phyloP scores from a whole-genome alignment of 2,329 filamentous ascomycete genomes.

The Ophiocordyceps australis region DNA sequence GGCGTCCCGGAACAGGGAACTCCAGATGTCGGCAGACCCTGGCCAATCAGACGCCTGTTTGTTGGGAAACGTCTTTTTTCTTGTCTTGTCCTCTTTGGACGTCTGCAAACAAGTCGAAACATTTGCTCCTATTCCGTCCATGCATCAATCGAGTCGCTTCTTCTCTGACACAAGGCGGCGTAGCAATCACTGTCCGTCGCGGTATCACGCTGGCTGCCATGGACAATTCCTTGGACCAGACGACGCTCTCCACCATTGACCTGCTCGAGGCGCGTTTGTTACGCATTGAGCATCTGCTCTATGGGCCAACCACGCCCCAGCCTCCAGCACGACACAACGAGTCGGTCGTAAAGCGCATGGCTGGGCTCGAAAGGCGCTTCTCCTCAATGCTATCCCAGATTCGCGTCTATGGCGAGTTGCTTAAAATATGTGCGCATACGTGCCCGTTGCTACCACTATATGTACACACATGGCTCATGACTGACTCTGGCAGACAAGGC shows the following conservation, averaged over 20 bases:
- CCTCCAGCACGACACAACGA: constrained; percentile 14
- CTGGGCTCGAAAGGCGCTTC: constrained; percentile 35
- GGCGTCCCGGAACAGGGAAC: no score
- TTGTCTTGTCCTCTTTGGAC: no score
- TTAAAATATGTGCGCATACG: constrained; percentile 36
- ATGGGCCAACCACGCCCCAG: constrained; percentile 21
- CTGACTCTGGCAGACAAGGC: constrained; percentile 23
- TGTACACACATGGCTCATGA: neutral
- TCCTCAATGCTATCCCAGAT: constrained; percentile 27
- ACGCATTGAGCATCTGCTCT: constrained; percentile 39
- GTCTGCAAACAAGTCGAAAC: no score
- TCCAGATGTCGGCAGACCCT: no score
- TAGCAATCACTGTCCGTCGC: no score
- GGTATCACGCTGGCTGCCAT: no score
- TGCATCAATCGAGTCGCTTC: no score
- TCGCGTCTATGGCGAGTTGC: constrained; percentile 38
- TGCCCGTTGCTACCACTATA: neutral
- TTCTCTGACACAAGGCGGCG: no score
- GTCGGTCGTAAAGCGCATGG: constrained; percentile 24
- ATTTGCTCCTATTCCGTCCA: no score
- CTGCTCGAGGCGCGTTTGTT: constrained; percentile 39
- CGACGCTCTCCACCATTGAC: constrained; percentile 33
- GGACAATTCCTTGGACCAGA: constrained; percentile 32
- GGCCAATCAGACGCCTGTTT: no score
- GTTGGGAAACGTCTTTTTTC: no score